These are phyloP conservation scores for Boletus pseudopeckii DNA, from an alignment of 768 basidiomycete species.

Conservation along the genomic window DNA sequence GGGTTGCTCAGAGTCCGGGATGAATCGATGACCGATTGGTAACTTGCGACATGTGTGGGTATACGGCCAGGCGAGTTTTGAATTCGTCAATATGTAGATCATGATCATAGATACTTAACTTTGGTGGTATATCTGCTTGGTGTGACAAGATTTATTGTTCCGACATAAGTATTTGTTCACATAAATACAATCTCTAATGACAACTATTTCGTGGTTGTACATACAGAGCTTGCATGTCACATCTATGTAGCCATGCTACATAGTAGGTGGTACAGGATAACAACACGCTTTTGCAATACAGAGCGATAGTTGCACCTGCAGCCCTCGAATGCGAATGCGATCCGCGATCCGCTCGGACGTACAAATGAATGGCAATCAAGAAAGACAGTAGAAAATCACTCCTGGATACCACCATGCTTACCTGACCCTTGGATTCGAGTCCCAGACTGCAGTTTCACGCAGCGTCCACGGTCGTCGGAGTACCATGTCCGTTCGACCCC, in stretches of 20 bases:
- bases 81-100: too few species aligned
- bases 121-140: too few species aligned
- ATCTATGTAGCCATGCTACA: too few species aligned
- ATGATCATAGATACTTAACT: too few species aligned
- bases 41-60: neutral
- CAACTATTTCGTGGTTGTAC: neutral
- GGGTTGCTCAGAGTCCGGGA: neutral
- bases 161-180: too few species aligned
- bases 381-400: neutral
- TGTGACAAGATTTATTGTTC: too few species aligned
- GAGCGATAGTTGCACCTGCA: neutral
- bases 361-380: neutral
- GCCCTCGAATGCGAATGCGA: neutral
- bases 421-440: neutral
- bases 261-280: neutral
- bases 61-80: neutral
- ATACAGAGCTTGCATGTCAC: neutral
- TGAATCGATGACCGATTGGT: neutral
- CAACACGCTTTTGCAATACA: neutral
- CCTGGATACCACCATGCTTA: neutral
- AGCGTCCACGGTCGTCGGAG: slow-evolving; percentile 4
- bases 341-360: neutral
- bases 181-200: too few species aligned
- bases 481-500: slow-evolving; percentile 9
- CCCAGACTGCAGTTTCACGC: slow-evolving; percentile 9